Conservation (phyloP, 805 yeast species). For the Spathaspora hagerdaliae region DNA sequence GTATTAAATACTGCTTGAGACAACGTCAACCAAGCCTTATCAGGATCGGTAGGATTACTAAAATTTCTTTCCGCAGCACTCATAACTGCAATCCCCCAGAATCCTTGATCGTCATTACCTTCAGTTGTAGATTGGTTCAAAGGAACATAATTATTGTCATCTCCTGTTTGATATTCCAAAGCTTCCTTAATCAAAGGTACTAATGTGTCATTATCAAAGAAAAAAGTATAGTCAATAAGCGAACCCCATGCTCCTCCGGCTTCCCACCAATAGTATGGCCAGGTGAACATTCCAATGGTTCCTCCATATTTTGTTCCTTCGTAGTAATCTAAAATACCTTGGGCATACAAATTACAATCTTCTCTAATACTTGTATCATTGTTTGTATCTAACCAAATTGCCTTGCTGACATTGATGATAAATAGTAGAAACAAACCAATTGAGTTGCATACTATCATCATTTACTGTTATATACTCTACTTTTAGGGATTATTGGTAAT, state of each 20-base stretch:
- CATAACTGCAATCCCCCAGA: conserved; percentile 94
- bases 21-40: conserved; percentile 36
- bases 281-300: conserved; percentile 78
- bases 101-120: conserved; percentile 97
- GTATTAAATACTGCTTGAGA: conserved; percentile 43
- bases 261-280: conserved; percentile 98
- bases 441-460: neutral
- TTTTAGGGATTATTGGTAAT: no score
- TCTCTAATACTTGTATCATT: conserved; percentile 43
- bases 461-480: no score
- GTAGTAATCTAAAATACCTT: conserved; percentile 81
- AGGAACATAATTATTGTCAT: conserved; percentile 76
- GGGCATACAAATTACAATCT: conserved; percentile 58
- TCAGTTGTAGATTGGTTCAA: conserved; percentile 85
- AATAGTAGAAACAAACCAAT: neutral
- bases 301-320: conserved; percentile 67
- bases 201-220: conserved; percentile 66
- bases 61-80: conserved; percentile 89
- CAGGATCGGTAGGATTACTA: conserved; percentile 43
- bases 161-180: conserved; percentile 62
- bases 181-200: conserved; percentile 57
- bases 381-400: conserved; percentile 34
- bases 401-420: conserved; percentile 6
- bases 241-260: conserved; percentile 96
- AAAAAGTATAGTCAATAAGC: conserved; percentile 72